Percentiles rank a stretch among this genome's conserved stretches.
Conservation (phyloP, 371 early-diverging fungal genomes). For the Mortierella sp. region DNA sequence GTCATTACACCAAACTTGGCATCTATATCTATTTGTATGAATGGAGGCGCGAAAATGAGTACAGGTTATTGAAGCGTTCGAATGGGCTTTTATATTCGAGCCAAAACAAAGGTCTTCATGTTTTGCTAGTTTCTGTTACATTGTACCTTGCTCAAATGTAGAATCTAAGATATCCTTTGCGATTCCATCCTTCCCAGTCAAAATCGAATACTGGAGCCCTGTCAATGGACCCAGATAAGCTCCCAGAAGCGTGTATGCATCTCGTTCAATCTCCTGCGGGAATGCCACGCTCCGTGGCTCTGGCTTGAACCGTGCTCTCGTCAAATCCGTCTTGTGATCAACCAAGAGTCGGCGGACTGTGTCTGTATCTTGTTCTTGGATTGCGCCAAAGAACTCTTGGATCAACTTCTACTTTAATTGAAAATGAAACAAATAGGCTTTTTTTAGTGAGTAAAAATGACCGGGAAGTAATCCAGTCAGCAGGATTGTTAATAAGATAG, state of each 20-base stretch:
- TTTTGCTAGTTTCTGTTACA: too few species aligned
- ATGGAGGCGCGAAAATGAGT: neutral
- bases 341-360: constrained; percentile 35
- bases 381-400: constrained; percentile 42
- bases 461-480: too few species aligned
- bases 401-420: constrained; percentile 10
- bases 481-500: too few species aligned
- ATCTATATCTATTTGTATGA: constrained; percentile 31
- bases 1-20: constrained; percentile 38
- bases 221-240: constrained; percentile 62
- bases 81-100: neutral
- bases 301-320: constrained; percentile 34
- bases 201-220: constrained; percentile 68
- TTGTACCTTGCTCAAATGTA: constrained; percentile 66
- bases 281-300: constrained; percentile 13
- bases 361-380: constrained; percentile 42
- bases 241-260: constrained; percentile 58
- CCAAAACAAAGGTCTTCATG: too few species aligned
- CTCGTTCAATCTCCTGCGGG: constrained; percentile 50
- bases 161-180: constrained; percentile 76
- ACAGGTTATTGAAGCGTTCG: neutral
- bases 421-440: neutral
- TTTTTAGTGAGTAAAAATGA: neutral
- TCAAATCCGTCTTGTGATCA: constrained; percentile 35
- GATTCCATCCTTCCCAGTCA: constrained; percentile 67